These are phyloP conservation scores for Euphorbia celastroides DNA, from an alignment of 441 rosid genomes.

Conservation along the genomic window DNA sequence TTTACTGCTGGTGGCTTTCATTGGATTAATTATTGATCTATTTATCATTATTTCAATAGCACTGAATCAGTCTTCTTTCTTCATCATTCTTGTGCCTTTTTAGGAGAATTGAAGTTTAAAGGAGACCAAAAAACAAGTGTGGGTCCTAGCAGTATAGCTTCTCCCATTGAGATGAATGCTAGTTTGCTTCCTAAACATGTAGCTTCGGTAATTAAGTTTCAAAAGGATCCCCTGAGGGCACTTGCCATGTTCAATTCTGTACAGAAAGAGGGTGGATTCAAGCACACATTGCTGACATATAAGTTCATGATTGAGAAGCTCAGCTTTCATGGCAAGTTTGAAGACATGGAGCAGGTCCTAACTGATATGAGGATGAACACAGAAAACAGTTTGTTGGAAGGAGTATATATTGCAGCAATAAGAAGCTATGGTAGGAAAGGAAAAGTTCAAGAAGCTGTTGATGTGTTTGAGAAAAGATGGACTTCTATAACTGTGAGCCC, in stretches of 20 bases:
- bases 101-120: conserved; percentile 18
- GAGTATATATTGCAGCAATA: conserved; percentile 65
- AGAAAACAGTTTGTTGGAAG: conserved; percentile 57
- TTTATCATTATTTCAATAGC: not conserved
- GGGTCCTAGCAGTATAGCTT: conserved; percentile 12
- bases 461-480: conserved; percentile 95
- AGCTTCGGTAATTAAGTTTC: conserved; percentile 63
- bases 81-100: conserved; percentile 5
- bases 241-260: conserved; percentile 72
- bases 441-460: conserved; percentile 78
- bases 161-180: conserved; percentile 42
- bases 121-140: conserved; percentile 1
- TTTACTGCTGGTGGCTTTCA: not conserved
- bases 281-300: conserved; percentile 71
- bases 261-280: conserved; percentile 54
- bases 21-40: not conserved
- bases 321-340: conserved; percentile 67
- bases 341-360: conserved; percentile 65
- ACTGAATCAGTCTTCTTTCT: not conserved
- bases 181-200: conserved; percentile 79
- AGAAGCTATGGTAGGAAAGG: conserved; percentile 70
- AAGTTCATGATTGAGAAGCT: conserved; percentile 71
- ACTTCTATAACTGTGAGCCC: conserved; percentile 66
- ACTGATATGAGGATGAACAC: conserved; percentile 48
- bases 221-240: conserved; percentile 67